A percentile compares a stretch with the other conserved stretches of the same genome.
Evolutionary conservation across 192 early-diverging fungal species (phyloP).

Genomic region (Phycomyces nitens): DNA sequence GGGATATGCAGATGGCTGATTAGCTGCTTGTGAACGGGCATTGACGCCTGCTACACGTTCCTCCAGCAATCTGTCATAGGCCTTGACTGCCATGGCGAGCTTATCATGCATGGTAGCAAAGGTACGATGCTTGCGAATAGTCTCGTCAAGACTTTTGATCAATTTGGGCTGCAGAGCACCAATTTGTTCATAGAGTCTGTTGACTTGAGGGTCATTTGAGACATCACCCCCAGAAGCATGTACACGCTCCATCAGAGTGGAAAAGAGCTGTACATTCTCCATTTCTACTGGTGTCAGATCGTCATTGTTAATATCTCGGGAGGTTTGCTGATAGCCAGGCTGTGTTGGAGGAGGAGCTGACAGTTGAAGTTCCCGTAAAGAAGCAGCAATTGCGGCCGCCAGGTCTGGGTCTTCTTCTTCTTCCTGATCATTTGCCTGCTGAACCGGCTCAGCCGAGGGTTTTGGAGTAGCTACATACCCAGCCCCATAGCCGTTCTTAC

Average conservation of each 20-base stretch:
- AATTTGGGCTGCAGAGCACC: slow-evolving; percentile 84
- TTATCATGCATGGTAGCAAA: slow-evolving; percentile 80
- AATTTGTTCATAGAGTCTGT: slow-evolving; percentile 81
- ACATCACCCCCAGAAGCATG: slow-evolving; percentile 78
- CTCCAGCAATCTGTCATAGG: slow-evolving; percentile 87
- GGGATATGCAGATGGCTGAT: slow-evolving; percentile 2
- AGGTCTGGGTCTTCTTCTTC: slow-evolving; percentile 69
- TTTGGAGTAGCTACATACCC: slow-evolving; percentile 40
- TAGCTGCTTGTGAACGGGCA: slow-evolving; percentile 8
- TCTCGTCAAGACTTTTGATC: slow-evolving; percentile 64
- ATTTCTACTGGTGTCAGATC: slow-evolving; percentile 75
- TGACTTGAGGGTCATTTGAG: slow-evolving; percentile 71
- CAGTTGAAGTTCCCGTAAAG: slow-evolving; percentile 59
- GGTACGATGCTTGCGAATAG: slow-evolving; percentile 71
- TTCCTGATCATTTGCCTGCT: slow-evolving; percentile 19
- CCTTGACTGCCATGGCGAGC: slow-evolving; percentile 72
- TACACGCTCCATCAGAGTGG: slow-evolving; percentile 78
- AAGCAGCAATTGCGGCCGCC: slow-evolving; percentile 75
- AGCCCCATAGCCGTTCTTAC: slow-evolving; percentile 29
- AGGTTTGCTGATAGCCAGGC: background rate
- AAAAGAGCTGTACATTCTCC: slow-evolving; percentile 89
- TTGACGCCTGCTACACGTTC: slow-evolving; percentile 54
- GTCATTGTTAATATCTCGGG: slow-evolving; percentile 24
- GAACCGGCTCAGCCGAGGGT: background rate
- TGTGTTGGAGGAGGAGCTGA: slow-evolving; percentile 10